Percentiles rank a stretch among this genome's conserved stretches.
Conservation (phyloP, 371 early-diverging fungal species). For the Saksenaea vasiformis region DNA sequence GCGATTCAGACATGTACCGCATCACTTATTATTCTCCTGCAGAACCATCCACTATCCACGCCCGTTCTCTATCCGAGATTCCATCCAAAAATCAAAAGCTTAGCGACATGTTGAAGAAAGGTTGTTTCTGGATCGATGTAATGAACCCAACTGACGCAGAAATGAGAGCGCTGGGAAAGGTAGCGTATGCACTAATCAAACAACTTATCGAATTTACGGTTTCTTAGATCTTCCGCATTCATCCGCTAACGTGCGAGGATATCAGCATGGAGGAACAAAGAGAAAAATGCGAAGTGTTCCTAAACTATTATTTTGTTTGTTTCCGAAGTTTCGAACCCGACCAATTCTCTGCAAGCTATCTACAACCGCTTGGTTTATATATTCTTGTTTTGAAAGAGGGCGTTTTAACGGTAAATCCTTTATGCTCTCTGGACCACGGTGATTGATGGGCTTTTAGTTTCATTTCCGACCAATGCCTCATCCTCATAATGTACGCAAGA, state of each 20-base stretch:
- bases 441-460: constrained; percentile 43
- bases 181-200: constrained; percentile 11
- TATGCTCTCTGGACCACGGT: neutral
- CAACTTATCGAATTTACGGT: neutral
- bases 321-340: constrained; percentile 79
- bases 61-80: constrained; percentile 38
- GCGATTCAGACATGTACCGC: constrained; percentile 31
- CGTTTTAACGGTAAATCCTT: constrained; percentile 66
- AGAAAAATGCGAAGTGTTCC: constrained; percentile 92
- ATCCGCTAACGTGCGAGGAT: constrained; percentile 92
- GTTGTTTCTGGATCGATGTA: constrained; percentile 87
- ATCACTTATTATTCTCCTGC: constrained; percentile 42
- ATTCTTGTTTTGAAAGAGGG: constrained; percentile 82
- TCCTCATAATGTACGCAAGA: constrained; percentile 71
- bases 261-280: constrained; percentile 88
- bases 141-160: constrained; percentile 74
- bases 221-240: constrained; percentile 67
- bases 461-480: constrained; percentile 75
- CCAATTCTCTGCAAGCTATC: constrained; percentile 61
- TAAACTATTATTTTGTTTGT: constrained; percentile 89
- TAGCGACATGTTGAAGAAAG: constrained; percentile 44
- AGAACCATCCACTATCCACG: constrained; percentile 39
- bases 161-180: constrained; percentile 64
- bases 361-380: constrained; percentile 81
- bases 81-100: constrained; percentile 26